Conservation (phyloP, 2,329 filamentous ascomycete genomes). For the Colletotrichum horii region DNA sequence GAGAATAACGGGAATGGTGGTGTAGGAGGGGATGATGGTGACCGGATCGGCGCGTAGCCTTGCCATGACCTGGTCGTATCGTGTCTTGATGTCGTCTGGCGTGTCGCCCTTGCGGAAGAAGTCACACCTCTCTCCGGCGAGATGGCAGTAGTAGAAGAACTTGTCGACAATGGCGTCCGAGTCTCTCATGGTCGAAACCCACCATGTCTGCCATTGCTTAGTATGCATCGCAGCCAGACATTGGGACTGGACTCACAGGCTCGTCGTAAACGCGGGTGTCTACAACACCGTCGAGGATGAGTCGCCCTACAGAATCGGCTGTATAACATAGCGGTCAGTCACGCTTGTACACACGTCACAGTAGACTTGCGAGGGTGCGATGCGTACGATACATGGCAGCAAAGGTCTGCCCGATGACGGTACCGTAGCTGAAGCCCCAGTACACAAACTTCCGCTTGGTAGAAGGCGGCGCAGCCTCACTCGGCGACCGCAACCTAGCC, state of each 20-base stretch:
- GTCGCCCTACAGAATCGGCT: slow-evolving; percentile 30
- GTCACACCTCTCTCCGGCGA: slow-evolving; percentile 42
- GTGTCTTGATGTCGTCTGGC: slow-evolving; percentile 26
- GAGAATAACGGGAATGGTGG: slow-evolving; percentile 38
- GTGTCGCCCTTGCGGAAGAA: slow-evolving; percentile 41
- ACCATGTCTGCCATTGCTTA: slow-evolving; percentile 21
- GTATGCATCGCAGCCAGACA: not conserved
- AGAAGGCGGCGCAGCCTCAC: not conserved
- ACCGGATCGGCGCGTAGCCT: slow-evolving; percentile 38
- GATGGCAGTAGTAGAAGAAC: slow-evolving; percentile 54
- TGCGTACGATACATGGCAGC: slow-evolving; percentile 39
- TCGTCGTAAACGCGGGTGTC: slow-evolving; percentile 38
- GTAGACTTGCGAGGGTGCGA: not conserved
- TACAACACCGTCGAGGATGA: slow-evolving; percentile 36
- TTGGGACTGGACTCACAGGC: slow-evolving; percentile 12
- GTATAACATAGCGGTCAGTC: not conserved
- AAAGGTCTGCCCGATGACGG: slow-evolving; percentile 38
- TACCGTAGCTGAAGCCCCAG: slow-evolving; percentile 44
- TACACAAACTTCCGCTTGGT: slow-evolving; percentile 32
- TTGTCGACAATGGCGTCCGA: slow-evolving; percentile 48
- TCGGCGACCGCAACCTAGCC: not conserved
- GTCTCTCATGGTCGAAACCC: slow-evolving; percentile 44
- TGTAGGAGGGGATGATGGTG: slow-evolving; percentile 30
- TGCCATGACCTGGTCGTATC: slow-evolving; percentile 35
- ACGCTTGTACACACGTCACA: not conserved